Evolutionary conservation across 371 early-diverging fungal genomes (phyloP).

Genomic region (Aphelidium insulamus): DNA sequence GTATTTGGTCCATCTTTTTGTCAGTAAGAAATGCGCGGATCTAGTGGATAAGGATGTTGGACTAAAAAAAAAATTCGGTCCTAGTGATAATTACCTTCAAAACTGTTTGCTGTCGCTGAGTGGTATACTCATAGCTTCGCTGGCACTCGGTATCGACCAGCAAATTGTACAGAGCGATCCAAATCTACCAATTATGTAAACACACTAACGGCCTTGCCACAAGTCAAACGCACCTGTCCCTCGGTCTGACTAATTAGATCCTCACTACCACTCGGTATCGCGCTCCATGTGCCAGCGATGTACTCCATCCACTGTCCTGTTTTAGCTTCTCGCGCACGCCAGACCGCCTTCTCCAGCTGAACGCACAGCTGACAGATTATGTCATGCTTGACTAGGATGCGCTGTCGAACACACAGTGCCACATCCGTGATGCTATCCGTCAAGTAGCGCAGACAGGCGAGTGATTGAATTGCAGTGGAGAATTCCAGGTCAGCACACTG

Average conservation of each 20-base stretch:
- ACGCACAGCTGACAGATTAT: conserved; percentile 4
- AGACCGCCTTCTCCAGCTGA: conserved; percentile 7
- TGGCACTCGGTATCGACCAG: conserved; percentile 16
- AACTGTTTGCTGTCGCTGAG: conserved; percentile 9
- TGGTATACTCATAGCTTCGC: conserved; percentile 10
- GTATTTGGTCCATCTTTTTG: background rate
- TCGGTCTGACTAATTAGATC: conserved; percentile 11
- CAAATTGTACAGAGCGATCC: conserved; percentile 19
- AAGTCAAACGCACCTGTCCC: too few species aligned
- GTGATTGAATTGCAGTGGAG: background rate
- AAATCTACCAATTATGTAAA: too few species aligned
- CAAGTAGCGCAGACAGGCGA: conserved; percentile 4
- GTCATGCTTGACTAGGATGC: conserved; percentile 12
- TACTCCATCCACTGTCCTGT: conserved; percentile 7
- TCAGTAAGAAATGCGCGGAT: conserved; percentile 10
- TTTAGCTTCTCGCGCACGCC: background rate
- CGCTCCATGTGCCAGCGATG: conserved; percentile 14
- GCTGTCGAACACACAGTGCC: conserved; percentile 8
- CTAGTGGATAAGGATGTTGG: conserved; percentile 12
- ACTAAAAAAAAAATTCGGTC: background rate
- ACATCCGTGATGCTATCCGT: conserved; percentile 10
- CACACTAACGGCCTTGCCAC: too few species aligned
- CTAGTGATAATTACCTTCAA: conserved; percentile 6
- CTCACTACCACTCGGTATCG: conserved; percentile 9
- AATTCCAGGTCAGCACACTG: background rate